These are phyloP conservation scores for Calophaca sinica DNA, from an alignment of 306 rosid species.

Conservation along the genomic window DNA sequence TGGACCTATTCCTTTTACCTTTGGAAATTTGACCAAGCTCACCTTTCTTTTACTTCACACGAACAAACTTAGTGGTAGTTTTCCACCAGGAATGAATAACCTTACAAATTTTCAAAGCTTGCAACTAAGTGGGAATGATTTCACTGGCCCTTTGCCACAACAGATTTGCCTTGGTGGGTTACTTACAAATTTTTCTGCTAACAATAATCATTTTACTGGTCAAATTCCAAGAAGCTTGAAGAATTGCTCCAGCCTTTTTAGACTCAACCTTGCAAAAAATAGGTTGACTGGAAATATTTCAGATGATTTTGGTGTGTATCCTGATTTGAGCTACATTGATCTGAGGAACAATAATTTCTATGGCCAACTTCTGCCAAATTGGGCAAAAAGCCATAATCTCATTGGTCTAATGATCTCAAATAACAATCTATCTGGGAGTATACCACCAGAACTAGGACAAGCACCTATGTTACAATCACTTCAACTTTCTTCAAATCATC, in stretches of 20 bases:
- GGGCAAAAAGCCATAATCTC: conserved; percentile 33
- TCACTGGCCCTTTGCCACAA: conserved; percentile 47
- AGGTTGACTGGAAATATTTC: conserved; percentile 49
- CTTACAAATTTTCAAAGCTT: conserved; percentile 32
- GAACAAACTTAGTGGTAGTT: conserved; percentile 38
- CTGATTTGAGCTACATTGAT: conserved; percentile 26
- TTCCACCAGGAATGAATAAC: conserved; percentile 12
- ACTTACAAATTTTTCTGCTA: conserved; percentile 28
- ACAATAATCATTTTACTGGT: conserved; percentile 34
- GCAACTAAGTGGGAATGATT: conserved; percentile 25
- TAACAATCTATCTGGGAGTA: conserved; percentile 41
- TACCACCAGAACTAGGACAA: conserved; percentile 46
- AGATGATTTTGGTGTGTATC: conserved; percentile 52
- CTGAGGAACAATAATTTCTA: conserved; percentile 42
- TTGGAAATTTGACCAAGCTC: conserved; percentile 47
- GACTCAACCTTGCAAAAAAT: conserved; percentile 49
- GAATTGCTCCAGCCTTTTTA: conserved; percentile 41
- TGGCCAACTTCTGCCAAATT: conserved; percentile 44
- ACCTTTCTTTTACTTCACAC: neutral
- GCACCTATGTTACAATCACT: conserved; percentile 31
- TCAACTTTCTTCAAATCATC: conserved; percentile 48
- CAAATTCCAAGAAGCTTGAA: conserved; percentile 44
- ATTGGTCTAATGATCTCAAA: neutral
- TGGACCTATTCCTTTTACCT: conserved; percentile 42
- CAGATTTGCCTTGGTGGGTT: conserved; percentile 42